Conservation (phyloP, 2,329 filamentous ascomycete species). For the Ceratocystis colombiana region DNA sequence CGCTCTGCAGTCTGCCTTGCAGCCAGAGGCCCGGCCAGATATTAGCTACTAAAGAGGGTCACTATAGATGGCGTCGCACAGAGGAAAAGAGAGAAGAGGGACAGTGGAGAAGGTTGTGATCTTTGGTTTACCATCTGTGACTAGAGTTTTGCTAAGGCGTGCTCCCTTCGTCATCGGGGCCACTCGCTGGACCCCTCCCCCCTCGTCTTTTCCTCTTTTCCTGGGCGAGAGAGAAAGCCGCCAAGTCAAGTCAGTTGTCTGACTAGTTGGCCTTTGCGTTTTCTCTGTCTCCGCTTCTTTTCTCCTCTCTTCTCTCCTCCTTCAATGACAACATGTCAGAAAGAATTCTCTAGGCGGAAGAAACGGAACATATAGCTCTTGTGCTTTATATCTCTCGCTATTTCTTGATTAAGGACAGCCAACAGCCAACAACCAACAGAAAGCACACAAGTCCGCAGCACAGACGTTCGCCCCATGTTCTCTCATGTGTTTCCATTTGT, state of each 20-base stretch:
- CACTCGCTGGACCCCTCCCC: neutral
- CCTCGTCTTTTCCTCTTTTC: neutral
- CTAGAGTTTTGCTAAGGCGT: neutral
- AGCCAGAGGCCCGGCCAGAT: neutral
- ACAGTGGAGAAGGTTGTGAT: neutral
- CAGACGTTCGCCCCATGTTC: neutral
- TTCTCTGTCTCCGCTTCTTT: neutral
- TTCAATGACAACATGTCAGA: slow-evolving; percentile 8
- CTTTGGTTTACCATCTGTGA: neutral
- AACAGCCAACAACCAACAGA: too few species aligned
- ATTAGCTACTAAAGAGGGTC: neutral
- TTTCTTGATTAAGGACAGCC: neutral
- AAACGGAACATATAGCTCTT: slow-evolving; percentile 5
- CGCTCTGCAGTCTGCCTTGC: slow-evolving; percentile 1
- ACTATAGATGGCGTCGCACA: slow-evolving; percentile 6
- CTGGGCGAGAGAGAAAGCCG: too few species aligned
- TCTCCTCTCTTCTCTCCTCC: neutral
- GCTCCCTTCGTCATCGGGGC: neutral
- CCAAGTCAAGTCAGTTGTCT: too few species aligned
- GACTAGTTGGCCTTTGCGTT: neutral
- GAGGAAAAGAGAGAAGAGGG: neutral
- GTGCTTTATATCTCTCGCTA: slow-evolving; percentile 6
- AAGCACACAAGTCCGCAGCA: neutral
- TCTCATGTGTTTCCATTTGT: slow-evolving; percentile 2
- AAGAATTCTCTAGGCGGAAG: neutral